Percentiles rank a stretch among this genome's conserved stretches.
Conservation (phyloP, 164 flowering plant species). For the Euptelea pleiosperma region DNA sequence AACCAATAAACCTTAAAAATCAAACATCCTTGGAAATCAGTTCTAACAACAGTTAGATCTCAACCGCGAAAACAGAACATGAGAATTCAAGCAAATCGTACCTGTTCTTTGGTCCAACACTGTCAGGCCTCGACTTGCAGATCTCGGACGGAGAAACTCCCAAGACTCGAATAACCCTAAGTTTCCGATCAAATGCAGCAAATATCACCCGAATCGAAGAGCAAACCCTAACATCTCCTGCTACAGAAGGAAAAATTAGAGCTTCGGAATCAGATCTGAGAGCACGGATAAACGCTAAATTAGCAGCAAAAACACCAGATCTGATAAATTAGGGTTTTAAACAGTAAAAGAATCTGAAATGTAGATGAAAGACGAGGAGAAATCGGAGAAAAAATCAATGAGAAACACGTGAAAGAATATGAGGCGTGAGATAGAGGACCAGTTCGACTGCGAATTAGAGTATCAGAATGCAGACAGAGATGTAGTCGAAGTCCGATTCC, state of each 20-base stretch:
- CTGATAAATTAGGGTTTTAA: not conserved
- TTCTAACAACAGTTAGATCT: not conserved
- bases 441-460: no score
- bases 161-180: slow-evolving; percentile 8
- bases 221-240: not conserved
- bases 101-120: slow-evolving; percentile 6
- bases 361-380: no score
- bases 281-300: not conserved
- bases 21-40: no score
- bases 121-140: not conserved
- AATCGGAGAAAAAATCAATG: no score
- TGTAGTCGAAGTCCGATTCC: no score
- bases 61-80: not conserved
- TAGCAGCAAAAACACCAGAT: not conserved
- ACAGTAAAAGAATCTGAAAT: no score
- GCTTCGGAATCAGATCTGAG: not conserved
- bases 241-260: not conserved
- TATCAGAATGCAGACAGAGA: no score
- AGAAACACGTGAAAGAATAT: no score
- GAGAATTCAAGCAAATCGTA: not conserved
- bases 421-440: no score
- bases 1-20: not conserved
- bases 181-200: not conserved
- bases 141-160: slow-evolving; percentile 3
- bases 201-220: not conserved